These are phyloP conservation scores for Tetraselmis chui DNA, from an alignment of 139 green algal species.

Conservation along the genomic window DNA sequence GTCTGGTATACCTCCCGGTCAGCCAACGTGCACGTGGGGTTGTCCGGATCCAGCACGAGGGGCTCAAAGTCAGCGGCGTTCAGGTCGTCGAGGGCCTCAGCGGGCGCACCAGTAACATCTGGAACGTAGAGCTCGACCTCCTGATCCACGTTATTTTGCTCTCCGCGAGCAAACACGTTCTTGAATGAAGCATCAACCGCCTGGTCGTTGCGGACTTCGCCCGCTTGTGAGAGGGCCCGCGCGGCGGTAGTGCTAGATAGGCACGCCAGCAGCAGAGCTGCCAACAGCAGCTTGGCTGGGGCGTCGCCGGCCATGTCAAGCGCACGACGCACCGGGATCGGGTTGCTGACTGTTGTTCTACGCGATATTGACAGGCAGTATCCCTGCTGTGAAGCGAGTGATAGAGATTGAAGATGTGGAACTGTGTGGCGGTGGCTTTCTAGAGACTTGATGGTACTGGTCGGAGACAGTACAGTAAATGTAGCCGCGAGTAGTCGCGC, in stretches of 20 bases:
- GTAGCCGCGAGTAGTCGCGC: too few species aligned
- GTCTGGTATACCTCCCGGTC: background rate
- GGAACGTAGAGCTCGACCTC: background rate
- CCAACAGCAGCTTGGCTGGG: background rate
- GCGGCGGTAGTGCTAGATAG: background rate
- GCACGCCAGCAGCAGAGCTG: background rate
- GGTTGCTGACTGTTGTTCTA: too few species aligned
- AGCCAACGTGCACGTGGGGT: background rate
- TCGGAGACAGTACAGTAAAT: too few species aligned
- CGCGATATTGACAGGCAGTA: too few species aligned
- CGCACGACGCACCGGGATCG: too few species aligned
- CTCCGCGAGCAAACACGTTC: background rate
- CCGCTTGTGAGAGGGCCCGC: background rate
- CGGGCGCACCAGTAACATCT: background rate
- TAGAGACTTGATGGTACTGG: too few species aligned
- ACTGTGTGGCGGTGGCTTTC: too few species aligned
- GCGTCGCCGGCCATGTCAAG: background rate
- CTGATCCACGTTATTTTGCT: background rate
- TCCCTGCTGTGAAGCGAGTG: too few species aligned
- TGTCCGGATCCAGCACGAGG: background rate
- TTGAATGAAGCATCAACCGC: background rate
- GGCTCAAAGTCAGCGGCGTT: background rate
- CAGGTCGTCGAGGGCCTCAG: background rate
- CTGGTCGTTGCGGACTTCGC: background rate
- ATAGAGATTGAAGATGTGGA: too few species aligned